Evolutionary conservation across 2,329 filamentous ascomycete species (phyloP).

Genomic region (Colletotrichum liaoningense): DNA sequence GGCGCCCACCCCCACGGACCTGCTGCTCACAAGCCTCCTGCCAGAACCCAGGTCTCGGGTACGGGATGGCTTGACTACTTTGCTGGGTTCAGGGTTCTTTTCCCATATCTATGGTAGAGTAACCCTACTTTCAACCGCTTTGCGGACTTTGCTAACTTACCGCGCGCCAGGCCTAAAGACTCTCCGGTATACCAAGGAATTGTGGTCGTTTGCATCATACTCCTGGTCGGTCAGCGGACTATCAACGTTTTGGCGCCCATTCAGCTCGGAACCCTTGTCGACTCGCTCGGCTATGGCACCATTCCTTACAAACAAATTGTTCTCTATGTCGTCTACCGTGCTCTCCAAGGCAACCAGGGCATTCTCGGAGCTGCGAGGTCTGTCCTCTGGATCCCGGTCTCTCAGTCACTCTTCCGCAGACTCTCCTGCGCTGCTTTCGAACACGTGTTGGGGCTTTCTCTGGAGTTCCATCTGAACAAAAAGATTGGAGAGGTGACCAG

Average conservation of each 20-base stretch:
- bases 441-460: slow-evolving; percentile 57
- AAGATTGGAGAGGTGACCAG: slow-evolving; percentile 63
- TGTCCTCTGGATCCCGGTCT: slow-evolving; percentile 60
- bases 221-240: slow-evolving; percentile 55
- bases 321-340: slow-evolving; percentile 57
- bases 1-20: slow-evolving; percentile 28
- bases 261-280: slow-evolving; percentile 55
- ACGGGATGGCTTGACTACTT: slow-evolving; percentile 59
- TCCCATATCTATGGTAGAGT: slow-evolving; percentile 57
- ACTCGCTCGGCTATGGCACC: slow-evolving; percentile 51
- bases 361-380: slow-evolving; percentile 53
- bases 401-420: slow-evolving; percentile 55
- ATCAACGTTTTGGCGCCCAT: slow-evolving; percentile 57
- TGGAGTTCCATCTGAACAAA: slow-evolving; percentile 64
- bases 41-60: slow-evolving; percentile 45
- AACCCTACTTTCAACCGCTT: background rate
- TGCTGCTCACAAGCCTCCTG: slow-evolving; percentile 21
- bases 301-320: slow-evolving; percentile 55
- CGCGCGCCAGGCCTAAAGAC: slow-evolving; percentile 52
- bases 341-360: slow-evolving; percentile 59
- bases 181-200: slow-evolving; percentile 52
- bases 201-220: slow-evolving; percentile 52
- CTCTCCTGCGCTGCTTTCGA: slow-evolving; percentile 59
- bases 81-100: slow-evolving; percentile 56
- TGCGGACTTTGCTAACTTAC: background rate